A percentile compares a stretch with the other conserved stretches of the same genome.
Evolutionary conservation across 805 yeast species (phyloP).

Genomic region (Sugiyamaella lignohabitans): DNA sequence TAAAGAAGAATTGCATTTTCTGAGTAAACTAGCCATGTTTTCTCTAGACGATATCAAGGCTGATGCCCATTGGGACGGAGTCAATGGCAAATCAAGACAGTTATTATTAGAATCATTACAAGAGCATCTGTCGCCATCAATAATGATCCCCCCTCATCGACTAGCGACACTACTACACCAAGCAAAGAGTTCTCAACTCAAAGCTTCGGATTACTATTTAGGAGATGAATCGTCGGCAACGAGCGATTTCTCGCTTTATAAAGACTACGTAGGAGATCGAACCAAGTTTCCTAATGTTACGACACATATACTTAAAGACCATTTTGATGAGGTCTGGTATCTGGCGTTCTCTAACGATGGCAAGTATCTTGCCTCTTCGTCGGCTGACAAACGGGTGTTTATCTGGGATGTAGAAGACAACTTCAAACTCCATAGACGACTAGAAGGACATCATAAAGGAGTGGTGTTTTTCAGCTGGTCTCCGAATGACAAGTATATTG

Average conservation of each 20-base stretch:
- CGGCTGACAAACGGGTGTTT: constrained; percentile 57
- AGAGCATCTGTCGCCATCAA: constrained; percentile 44
- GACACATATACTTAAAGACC: constrained; percentile 43
- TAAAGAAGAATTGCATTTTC: constrained; percentile 24
- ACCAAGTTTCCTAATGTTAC: constrained; percentile 32
- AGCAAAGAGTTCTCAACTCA: constrained; percentile 43
- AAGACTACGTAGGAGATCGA: constrained; percentile 32
- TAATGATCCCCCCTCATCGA: constrained; percentile 48
- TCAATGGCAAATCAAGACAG: constrained; percentile 35
- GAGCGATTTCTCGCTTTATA: constrained; percentile 32
- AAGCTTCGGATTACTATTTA: constrained; percentile 26
- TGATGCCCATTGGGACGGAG: constrained; percentile 31
- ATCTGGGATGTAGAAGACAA: constrained; percentile 53
- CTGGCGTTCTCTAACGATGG: constrained; percentile 75
- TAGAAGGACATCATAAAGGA: constrained; percentile 29
- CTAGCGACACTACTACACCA: constrained; percentile 46
- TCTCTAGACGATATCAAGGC: constrained; percentile 27
- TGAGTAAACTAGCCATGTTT: constrained; percentile 28
- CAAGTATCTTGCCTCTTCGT: constrained; percentile 64
- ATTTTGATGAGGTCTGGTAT: constrained; percentile 77
- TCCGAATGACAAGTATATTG: constrained; percentile 56
- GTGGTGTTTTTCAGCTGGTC: constrained; percentile 66
- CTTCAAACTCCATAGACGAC: constrained; percentile 29
- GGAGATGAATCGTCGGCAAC: constrained; percentile 11
- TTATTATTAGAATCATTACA: constrained; percentile 39